phyloP scores from a whole-genome alignment of 495 filamentous ascomycete genomes.

The Rostrohypoxylon terebratum region DNA sequence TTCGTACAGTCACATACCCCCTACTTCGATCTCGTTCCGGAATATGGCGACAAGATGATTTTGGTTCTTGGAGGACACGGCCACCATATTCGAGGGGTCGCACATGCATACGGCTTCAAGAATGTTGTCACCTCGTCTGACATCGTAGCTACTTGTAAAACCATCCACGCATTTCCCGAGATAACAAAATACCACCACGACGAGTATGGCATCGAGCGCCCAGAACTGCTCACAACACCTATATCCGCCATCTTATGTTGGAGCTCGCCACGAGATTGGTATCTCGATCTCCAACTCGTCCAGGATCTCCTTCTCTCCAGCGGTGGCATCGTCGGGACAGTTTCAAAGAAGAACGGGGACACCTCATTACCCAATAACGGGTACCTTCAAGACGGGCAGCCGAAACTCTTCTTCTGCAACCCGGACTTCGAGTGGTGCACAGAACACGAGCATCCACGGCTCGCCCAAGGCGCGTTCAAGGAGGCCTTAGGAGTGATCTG shows the following conservation, averaged over 20 bases:
- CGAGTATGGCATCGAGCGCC: constrained; percentile 66
- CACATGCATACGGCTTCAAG: constrained; percentile 81
- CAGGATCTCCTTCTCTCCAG: constrained; percentile 75
- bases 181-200: constrained; percentile 73
- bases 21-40: constrained; percentile 63
- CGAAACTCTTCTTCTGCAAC: constrained; percentile 81
- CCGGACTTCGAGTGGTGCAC: constrained; percentile 85
- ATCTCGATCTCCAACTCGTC: constrained; percentile 75
- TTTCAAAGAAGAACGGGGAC: constrained; percentile 61
- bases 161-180: constrained; percentile 76
- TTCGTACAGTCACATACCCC: constrained; percentile 89
- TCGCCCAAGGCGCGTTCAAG: constrained; percentile 87
- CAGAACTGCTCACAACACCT: constrained; percentile 65
- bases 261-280: constrained; percentile 86
- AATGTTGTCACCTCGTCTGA: constrained; percentile 82
- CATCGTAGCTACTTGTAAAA: constrained; percentile 70
- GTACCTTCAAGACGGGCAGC: constrained; percentile 76
- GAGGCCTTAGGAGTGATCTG: constrained; percentile 77
- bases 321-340: constrained; percentile 75
- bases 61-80: constrained; percentile 79
- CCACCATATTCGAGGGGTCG: constrained; percentile 75
- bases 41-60: constrained; percentile 73
- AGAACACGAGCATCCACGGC: constrained; percentile 76
- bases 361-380: constrained; percentile 73
- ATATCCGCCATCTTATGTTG: constrained; percentile 82